phyloP scores from a whole-genome alignment of 1,139 yeast species.

The Lodderomyces oxycetoniae region DNA sequence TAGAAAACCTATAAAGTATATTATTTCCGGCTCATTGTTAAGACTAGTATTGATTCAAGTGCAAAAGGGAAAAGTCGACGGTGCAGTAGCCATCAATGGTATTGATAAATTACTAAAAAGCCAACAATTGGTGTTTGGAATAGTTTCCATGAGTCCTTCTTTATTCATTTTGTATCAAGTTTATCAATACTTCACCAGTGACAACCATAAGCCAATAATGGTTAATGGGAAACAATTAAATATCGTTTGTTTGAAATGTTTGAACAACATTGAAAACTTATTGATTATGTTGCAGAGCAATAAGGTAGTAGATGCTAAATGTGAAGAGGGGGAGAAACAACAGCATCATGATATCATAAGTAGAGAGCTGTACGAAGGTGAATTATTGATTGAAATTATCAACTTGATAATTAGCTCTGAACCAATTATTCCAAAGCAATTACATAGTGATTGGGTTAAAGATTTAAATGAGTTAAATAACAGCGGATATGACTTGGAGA shows the following conservation, averaged over 20 bases:
- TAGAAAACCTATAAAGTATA: slow-evolving; percentile 60
- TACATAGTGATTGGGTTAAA: slow-evolving; percentile 47
- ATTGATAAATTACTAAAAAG: slow-evolving; percentile 84
- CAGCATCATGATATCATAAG: neutral
- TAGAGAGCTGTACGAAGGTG: slow-evolving; percentile 38
- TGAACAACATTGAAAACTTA: slow-evolving; percentile 57
- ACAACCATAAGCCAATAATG: slow-evolving; percentile 38
- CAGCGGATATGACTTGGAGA: slow-evolving; percentile 21
- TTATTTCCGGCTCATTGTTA: slow-evolving; percentile 64
- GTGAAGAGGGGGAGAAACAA: neutral
- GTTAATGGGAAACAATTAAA: slow-evolving; percentile 39
- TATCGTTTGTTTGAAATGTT: slow-evolving; percentile 43
- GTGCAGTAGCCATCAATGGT: slow-evolving; percentile 83
- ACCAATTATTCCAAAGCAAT: slow-evolving; percentile 41
- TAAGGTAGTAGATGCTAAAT: slow-evolving; percentile 14
- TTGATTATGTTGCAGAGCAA: slow-evolving; percentile 24
- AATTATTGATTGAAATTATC: slow-evolving; percentile 53
- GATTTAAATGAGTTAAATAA: slow-evolving; percentile 53
- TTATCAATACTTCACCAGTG: slow-evolving; percentile 20
- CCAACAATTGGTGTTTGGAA: slow-evolving; percentile 88
- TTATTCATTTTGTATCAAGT: slow-evolving; percentile 51
- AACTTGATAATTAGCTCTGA: slow-evolving; percentile 48
- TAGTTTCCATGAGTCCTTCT: slow-evolving; percentile 85
- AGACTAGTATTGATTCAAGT: slow-evolving; percentile 80
- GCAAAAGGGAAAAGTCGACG: slow-evolving; percentile 94